These are phyloP conservation scores for Solanum sitiens DNA, from an alignment of 257 asterid genomes.

Conservation along the genomic window DNA sequence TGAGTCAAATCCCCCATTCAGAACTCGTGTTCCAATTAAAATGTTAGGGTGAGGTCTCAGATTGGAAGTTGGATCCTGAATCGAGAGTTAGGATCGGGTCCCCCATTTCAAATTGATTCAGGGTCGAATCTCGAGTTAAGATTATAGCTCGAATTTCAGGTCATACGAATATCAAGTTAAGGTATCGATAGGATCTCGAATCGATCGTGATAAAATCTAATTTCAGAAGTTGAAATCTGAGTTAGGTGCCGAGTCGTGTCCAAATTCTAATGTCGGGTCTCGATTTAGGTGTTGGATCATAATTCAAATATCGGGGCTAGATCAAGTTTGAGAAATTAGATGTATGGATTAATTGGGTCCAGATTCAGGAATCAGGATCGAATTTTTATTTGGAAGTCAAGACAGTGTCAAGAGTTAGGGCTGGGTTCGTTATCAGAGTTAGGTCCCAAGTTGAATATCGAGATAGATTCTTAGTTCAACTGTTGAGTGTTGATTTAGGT, in stretches of 20 bases:
- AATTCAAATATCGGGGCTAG: background rate
- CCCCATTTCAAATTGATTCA: no score
- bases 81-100: no score
- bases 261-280: background rate
- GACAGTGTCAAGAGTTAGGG: background rate
- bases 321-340: background rate
- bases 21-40: no score
- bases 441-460: background rate
- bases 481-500: background rate
- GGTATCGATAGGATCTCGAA: background rate
- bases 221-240: no score
- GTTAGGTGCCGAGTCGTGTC: background rate
- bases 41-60: no score
- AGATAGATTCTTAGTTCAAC: background rate
- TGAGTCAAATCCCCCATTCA: no score
- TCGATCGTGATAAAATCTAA: rapidly evolving
- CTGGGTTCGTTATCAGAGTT: no score
- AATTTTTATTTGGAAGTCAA: background rate
- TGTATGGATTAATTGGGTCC: background rate
- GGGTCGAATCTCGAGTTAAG: background rate
- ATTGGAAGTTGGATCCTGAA: no score
- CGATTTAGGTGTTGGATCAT: background rate
- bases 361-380: no score
- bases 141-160: no score
- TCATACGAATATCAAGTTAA: background rate